Base-by-base conservation (phyloP, 768 basidiomycete species). In the Boletus subcaerulescens region DNA sequence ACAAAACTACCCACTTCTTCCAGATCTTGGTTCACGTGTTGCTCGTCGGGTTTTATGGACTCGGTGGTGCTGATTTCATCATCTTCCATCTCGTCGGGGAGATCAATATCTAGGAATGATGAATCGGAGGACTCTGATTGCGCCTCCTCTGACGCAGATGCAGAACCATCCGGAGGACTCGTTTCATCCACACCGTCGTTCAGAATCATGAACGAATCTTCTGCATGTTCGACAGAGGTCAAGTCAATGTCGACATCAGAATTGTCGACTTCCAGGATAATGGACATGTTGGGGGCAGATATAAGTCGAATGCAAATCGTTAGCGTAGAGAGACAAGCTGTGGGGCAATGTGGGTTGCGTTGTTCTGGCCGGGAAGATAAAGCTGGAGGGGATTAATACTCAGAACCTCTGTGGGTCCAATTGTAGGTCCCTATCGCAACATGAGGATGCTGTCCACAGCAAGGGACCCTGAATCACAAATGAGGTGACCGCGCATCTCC, bases 91-190 rank as follows among this genome's bases (percentile, higher is more conserved):
- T 57, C 63, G 14, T 54, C 53, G 14, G n/a, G 52, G 11, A 60
- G 56, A 41, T 49, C 59, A 3, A 65, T 45, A 31, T 65, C 36
- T 17, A 63, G 31, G 54, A 56, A 66, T 22, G 64, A 68, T 3
- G 51, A 52, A 40, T 68, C 55, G 7, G 56, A 68, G 22, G 60
- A 48, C 31, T 47, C 54, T 11, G 65, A 65, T 20, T 36, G 50
- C 43, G 20, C 51, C 13, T 60, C 65, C n/a, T 57, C 60, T n/a
- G 17, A 11, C 1, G 8, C 38, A 32, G 48, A 20, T 15, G 10
- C 36, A 10, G 54, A 50, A 31, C 13, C 53, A 17, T 57, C 57
- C n/a, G 10, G 38, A 35, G 32, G 42, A 26, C 9, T 31, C 3
- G 48, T n/a, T 41, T 60, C 56, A 11, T 56, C 55, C 8, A 20